A percentile compares a stretch with the other conserved stretches of the same genome.
These are phyloP conservation scores for Fusarium nanum DNA, from an alignment of 2,329 filamentous ascomycete genomes.

Conservation along the genomic window DNA sequence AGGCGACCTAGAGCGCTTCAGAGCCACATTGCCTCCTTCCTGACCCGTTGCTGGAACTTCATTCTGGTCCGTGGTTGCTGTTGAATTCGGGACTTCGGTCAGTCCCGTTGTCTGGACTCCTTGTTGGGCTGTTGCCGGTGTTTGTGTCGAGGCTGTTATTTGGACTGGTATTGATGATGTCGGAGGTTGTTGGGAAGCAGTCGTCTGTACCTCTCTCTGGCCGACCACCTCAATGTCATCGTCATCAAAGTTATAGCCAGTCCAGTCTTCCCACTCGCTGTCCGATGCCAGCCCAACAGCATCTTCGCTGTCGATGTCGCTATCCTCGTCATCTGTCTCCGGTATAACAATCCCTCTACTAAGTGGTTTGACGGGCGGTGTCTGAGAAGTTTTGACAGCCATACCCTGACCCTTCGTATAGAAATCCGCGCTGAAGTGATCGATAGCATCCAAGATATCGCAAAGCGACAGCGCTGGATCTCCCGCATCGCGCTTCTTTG, in stretches of 20 bases:
- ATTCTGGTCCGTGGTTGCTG: background rate
- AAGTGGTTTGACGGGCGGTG: background rate
- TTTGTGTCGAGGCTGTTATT: background rate
- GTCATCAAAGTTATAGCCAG: background rate
- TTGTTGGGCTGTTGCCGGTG: accelerated
- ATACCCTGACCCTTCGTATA: background rate
- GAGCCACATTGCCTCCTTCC: background rate
- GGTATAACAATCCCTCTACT: background rate
- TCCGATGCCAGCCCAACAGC: background rate
- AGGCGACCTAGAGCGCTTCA: background rate
- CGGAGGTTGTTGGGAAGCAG: background rate
- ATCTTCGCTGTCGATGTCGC: background rate
- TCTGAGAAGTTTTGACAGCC: accelerated
- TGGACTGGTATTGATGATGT: background rate
- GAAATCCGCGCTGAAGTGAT: background rate
- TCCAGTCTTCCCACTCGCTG: background rate
- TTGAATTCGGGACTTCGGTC: background rate
- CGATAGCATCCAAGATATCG: background rate
- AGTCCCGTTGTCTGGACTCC: background rate
- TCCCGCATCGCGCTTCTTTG: background rate
- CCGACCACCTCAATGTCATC: background rate
- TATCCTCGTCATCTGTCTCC: background rate
- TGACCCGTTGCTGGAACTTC: background rate
- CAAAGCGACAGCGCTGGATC: background rate
- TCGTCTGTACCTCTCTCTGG: background rate